phyloP scores from a whole-genome alignment of 805 yeast species.

The Millerozyma acaciae region DNA sequence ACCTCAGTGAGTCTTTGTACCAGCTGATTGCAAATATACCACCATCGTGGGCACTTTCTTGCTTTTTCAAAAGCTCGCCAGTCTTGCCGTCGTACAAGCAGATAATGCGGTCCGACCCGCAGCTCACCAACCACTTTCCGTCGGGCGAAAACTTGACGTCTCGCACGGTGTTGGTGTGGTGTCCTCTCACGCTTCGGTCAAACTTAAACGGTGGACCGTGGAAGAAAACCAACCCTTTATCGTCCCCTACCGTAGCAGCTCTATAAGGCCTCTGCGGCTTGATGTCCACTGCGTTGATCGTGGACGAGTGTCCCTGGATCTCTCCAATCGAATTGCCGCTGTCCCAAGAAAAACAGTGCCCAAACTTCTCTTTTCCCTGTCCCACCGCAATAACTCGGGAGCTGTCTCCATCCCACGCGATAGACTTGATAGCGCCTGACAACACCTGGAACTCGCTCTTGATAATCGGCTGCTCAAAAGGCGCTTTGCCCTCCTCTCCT shows the following conservation, averaged over 20 bases:
- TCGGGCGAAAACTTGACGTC: slow-evolving; percentile 81
- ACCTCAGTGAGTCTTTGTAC: slow-evolving; percentile 49
- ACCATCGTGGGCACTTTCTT: slow-evolving; percentile 60
- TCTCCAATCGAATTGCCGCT: slow-evolving; percentile 97
- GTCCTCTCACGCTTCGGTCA: slow-evolving; percentile 61
- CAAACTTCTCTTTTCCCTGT: slow-evolving; percentile 85
- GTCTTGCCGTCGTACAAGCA: slow-evolving; percentile 82
- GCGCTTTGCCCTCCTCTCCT: slow-evolving; percentile 19
- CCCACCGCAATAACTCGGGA: slow-evolving; percentile 91
- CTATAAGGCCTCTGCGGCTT: slow-evolving; percentile 86
- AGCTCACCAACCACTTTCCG: slow-evolving; percentile 72
- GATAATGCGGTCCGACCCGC: slow-evolving; percentile 78
- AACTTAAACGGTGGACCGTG: slow-evolving; percentile 96
- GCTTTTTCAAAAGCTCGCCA: slow-evolving; percentile 64
- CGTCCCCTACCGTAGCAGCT: slow-evolving; percentile 91
- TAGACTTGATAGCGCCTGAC: slow-evolving; percentile 74
- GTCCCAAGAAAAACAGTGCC: slow-evolving; percentile 91
- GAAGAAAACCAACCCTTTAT: slow-evolving; percentile 75
- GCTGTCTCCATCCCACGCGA: slow-evolving; percentile 91
- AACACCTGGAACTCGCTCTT: slow-evolving; percentile 81
- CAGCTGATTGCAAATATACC: slow-evolving; percentile 80
- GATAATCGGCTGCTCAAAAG: slow-evolving; percentile 45
- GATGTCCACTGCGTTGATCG: slow-evolving; percentile 78
- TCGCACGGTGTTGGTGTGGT: slow-evolving; percentile 74
- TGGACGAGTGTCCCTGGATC: slow-evolving; percentile 85